Evolutionary conservation across 1,139 yeast species (phyloP), one percentile per base, ranked within the genome.

Genomic region (Candida tetrigidarum): DNA sequence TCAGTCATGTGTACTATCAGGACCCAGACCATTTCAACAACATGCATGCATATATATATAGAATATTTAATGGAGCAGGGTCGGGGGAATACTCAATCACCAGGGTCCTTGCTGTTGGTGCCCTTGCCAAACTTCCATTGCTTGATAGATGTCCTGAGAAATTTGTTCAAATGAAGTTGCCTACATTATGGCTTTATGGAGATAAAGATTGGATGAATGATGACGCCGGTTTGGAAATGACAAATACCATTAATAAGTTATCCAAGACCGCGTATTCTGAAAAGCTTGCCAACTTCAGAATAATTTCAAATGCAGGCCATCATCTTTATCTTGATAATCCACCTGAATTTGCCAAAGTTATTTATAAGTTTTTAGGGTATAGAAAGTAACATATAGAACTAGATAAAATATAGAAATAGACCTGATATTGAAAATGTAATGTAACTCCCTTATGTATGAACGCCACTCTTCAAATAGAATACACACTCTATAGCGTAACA

Each of bases 311-410:
- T 42, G 82, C 92, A 1, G 93, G 96, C 0, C 96, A 89, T 59
- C 93, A 89, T 62, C 63, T 89, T 45, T 87, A 87, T 56, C 66
- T 89, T 49, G 96, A 89, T 60, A 88, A 89, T 52, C 84, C 86
- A 5, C 55, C 53, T 5, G 59, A 51, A 11, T 64, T 65, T 44
- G 64, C 67, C 15, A 51, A 56, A 10, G 64, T 68, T 35, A 68
- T 85, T 3, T 57, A 75, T 37, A 61, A 69, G 7, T 84, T 81
- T 51, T 39, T 49, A 32, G 48, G 44, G 6, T 39, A 16, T 33
- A 41, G n/a, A 5, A 29, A 29, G n/a, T n/a, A n/a, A n/a, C n/a
- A n/a, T n/a, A n/a, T n/a, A n/a, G n/a, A n/a, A n/a, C n/a, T n/a
- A n/a, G n/a, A n/a, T n/a, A n/a, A n/a, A n/a, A n/a, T n/a, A n/a